Conservation (phyloP, 2,329 filamentous ascomycete genomes). For the Biscogniauxia mediterranea region DNA sequence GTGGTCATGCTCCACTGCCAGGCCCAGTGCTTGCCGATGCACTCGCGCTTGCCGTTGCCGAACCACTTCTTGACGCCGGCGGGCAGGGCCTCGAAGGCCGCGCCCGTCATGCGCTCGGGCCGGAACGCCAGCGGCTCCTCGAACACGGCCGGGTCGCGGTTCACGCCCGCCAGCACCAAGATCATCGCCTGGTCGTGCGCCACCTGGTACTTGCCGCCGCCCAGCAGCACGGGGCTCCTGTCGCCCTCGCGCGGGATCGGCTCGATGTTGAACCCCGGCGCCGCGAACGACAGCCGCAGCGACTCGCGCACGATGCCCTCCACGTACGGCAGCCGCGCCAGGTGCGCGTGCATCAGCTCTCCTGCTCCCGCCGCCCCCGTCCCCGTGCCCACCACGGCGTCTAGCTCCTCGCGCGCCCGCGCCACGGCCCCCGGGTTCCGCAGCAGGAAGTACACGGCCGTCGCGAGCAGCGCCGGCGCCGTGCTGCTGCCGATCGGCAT, state of each 20-base stretch:
- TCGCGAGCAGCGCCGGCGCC: slow-evolving; percentile 44
- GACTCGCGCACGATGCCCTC: slow-evolving; percentile 54
- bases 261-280: slow-evolving; percentile 56
- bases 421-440: slow-evolving; percentile 49
- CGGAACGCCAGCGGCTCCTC: slow-evolving; percentile 44
- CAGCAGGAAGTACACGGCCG: slow-evolving; percentile 49
- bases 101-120: slow-evolving; percentile 50
- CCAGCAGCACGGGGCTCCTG: slow-evolving; percentile 46
- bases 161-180: slow-evolving; percentile 49
- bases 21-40: slow-evolving; percentile 51
- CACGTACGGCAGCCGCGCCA: slow-evolving; percentile 52
- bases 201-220: slow-evolving; percentile 48
- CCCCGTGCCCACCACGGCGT: slow-evolving; percentile 49
- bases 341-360: slow-evolving; percentile 46
- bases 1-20: slow-evolving; percentile 45
- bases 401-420: slow-evolving; percentile 53
- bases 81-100: slow-evolving; percentile 42
- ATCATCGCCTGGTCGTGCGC: slow-evolving; percentile 49
- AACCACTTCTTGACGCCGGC: slow-evolving; percentile 48
- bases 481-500: slow-evolving; percentile 61
- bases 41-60: slow-evolving; percentile 51
- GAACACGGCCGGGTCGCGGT: slow-evolving; percentile 48
- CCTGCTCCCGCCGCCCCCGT: too few relatives aligned
- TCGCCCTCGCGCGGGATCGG: slow-evolving; percentile 37
- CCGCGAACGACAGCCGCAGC: slow-evolving; percentile 52